Conservation (phyloP, 352 stramenopile species). For the Phytophthora megakarya region DNA sequence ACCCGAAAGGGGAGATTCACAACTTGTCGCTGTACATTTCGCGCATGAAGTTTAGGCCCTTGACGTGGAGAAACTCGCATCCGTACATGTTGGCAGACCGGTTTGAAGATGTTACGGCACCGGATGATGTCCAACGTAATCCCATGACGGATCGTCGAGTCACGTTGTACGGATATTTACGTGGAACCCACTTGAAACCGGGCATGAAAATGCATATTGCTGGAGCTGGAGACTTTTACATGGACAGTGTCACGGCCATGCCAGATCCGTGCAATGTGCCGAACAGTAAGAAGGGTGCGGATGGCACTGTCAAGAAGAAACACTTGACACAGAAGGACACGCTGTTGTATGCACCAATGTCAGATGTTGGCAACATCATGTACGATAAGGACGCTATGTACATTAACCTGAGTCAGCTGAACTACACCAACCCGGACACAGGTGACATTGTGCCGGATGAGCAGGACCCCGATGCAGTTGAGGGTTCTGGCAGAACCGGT, state of each 20-base stretch:
- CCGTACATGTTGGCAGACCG: constrained; percentile 98
- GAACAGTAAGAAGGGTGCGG: constrained; percentile 49
- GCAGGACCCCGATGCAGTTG: constrained; percentile 48
- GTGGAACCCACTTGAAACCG: constrained; percentile 98
- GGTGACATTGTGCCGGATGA: constrained; percentile 65
- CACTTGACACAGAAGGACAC: constrained; percentile 94
- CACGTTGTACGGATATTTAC: constrained; percentile 98
- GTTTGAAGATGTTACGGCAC: constrained; percentile 97
- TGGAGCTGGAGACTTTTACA: constrained; percentile 97
- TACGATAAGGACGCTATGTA: constrained; percentile 99
- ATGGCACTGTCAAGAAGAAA: constrained; percentile 79
- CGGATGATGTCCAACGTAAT: constrained; percentile 94
- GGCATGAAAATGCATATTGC: constrained; percentile 98
- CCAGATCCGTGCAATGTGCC: constrained; percentile 97
- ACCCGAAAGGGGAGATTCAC: constrained; percentile 99
- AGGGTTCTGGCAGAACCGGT: constrained; percentile 21
- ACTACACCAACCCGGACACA: constrained; percentile 95
- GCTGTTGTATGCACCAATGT: constrained; percentile 87
- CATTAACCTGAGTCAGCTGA: constrained; percentile 95
- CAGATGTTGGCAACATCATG: constrained; percentile 97
- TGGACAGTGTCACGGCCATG: constrained; percentile 94
- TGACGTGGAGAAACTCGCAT: constrained; percentile 99
- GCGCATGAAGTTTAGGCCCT: constrained; percentile 97
- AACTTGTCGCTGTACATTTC: constrained; percentile 98
- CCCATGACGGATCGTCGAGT: constrained; percentile 92